phyloP scores from a whole-genome alignment of 495 filamentous ascomycete species.

The Neurospora hispaniola region DNA sequence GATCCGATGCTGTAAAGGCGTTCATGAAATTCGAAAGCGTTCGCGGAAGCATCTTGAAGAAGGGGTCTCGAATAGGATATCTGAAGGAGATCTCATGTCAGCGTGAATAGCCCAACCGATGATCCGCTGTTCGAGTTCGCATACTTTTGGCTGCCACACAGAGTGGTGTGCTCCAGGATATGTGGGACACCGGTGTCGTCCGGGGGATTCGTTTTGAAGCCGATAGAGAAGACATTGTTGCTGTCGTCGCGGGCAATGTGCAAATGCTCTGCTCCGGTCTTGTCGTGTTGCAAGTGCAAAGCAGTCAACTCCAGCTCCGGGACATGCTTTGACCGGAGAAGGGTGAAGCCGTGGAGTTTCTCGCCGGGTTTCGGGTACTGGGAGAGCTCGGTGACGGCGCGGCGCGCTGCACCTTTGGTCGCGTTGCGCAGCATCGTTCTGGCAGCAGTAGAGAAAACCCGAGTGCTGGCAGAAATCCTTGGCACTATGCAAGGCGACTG shows the following conservation, averaged over 20 bases:
- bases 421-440: slow-evolving; percentile 40
- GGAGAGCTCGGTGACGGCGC: slow-evolving; percentile 57
- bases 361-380: slow-evolving; percentile 68
- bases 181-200: slow-evolving; percentile 95
- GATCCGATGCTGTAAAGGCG: slow-evolving; percentile 88
- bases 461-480: not conserved
- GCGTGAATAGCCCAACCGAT: not conserved
- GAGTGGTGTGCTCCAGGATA: slow-evolving; percentile 92
- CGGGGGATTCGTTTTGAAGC: slow-evolving; percentile 96
- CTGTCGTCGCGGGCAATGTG: slow-evolving; percentile 89
- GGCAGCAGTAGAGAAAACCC: not conserved
- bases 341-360: slow-evolving; percentile 84
- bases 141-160: slow-evolving; percentile 95
- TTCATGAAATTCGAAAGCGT: slow-evolving; percentile 99
- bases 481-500: not conserved
- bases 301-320: slow-evolving; percentile 91
- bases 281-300: slow-evolving; percentile 78
- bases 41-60: slow-evolving; percentile 98
- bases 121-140: slow-evolving; percentile 5
- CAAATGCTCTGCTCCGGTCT: slow-evolving; percentile 89
- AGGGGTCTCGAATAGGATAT: slow-evolving; percentile 92
- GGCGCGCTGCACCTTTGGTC: slow-evolving; percentile 43
- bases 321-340: slow-evolving; percentile 78
- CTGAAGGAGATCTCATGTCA: slow-evolving; percentile 35
- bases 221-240: slow-evolving; percentile 99